phyloP scores from a whole-genome alignment of 2,329 filamentous ascomycete genomes.

The Pseudogymnoascus sp. region DNA sequence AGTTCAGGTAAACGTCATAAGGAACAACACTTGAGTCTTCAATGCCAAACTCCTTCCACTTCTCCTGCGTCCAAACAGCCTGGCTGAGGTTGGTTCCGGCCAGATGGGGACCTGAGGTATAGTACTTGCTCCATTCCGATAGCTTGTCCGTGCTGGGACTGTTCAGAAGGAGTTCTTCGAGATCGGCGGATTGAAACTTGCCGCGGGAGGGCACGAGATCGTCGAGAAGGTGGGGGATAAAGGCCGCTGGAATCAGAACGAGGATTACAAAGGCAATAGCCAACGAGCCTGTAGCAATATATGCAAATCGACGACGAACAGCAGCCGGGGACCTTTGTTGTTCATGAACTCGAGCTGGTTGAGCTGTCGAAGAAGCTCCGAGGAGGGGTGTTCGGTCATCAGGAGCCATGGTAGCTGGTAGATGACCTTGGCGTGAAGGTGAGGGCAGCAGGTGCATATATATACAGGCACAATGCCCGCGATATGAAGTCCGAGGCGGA shows the following conservation, averaged over 20 bases:
- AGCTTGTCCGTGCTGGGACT: constrained; percentile 49
- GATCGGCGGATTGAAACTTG: constrained; percentile 37
- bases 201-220: constrained; percentile 25
- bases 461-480: not conserved
- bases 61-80: constrained; percentile 60
- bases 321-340: constrained; percentile 46
- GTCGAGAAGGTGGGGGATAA: constrained; percentile 29
- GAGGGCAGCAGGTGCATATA: not conserved
- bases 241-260: constrained; percentile 40
- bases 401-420: constrained; percentile 18
- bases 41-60: constrained; percentile 65
- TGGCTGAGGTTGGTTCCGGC: constrained; percentile 71
- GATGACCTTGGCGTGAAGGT: not conserved
- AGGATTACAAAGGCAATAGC: constrained; percentile 32
- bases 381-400: constrained; percentile 56
- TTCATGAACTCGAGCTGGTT: constrained; percentile 38
- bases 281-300: constrained; percentile 48
- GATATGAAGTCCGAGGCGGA: not conserved
- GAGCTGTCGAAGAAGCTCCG: constrained; percentile 48
- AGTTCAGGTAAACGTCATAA: constrained; percentile 73
- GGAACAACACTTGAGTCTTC: constrained; percentile 49
- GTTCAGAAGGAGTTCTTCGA: constrained; percentile 48
- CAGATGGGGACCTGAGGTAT: constrained; percentile 66
- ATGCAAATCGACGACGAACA: constrained; percentile 57
- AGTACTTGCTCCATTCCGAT: constrained; percentile 68